Evolutionary conservation across 1,139 yeast genomes (phyloP), one percentile per base, ranked within the genome.

Genomic region (Zygotorulaspora mrakii): DNA sequence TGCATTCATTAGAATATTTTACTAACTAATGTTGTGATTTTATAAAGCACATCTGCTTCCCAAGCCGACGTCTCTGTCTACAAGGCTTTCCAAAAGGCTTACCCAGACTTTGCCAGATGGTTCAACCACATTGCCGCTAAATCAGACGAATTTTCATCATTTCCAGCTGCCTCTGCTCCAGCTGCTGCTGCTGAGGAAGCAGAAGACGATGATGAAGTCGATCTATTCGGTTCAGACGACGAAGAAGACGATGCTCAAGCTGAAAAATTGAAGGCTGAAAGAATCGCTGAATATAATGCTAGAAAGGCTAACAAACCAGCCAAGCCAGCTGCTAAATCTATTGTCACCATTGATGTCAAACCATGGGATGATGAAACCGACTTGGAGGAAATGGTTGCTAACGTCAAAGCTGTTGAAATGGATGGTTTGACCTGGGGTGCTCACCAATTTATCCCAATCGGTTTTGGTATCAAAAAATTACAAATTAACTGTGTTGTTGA

Each of bases 321-420:
- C 64, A 87, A 87, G 79, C 87, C 96, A 64, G 95, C 96, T 71
- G 97, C 98, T 66, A 91, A 91, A 79, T 86, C 97, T 52, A 76
- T 88, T 59, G 95, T 91, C 64, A 91, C 98, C 63, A 67, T 91
- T 64, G 98, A 91, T 63, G 95, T 91, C 61, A 91, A 91, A 83
- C 97, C 96, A 73, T 91, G 98, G 98, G 98, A 91, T 73, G 97
- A 91, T 65, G 97, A 91, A 78, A 91, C 98, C 57, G 82, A 89
- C 68, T 77, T 94, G 69, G 95, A 91, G 47, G 82, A 81, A 70
- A 69, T 91, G 73, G 72, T 86, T 61, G 89, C 82, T 48, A 78
- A 79, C 70, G 96, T 88, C 65, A 88, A 87, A 79, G 67, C 76
- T 56, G 70, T 89, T 61, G 82, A 79, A 68, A 71, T 73, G 74